Evolutionary conservation across 495 filamentous ascomycete genomes (phyloP), one percentile per base, ranked within the genome.

Genomic region (Penicillium angulare): DNA sequence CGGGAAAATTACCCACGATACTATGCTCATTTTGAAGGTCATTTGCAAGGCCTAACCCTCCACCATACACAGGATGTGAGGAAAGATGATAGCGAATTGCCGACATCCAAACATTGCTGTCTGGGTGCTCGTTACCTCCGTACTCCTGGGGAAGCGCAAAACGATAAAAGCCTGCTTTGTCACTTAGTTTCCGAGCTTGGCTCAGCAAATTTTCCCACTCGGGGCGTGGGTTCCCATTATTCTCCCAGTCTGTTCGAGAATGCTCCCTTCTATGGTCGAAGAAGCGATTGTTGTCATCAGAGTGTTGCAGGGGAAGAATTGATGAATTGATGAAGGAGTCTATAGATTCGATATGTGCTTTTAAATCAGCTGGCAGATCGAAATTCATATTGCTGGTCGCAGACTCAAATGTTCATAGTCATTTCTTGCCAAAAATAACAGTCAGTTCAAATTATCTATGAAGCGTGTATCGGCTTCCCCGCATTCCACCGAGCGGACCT

Each of bases 11-110:
- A 4, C 79, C 79, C 3, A 83, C 72, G 15, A 85, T 68, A 36
- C 66, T 72, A 56, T 82, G 79, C 57, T 84, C 80, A 47, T 76
- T 85, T 54, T 86, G 79, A 32, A 84, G 60, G 60, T 85, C 82
- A 50, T 84, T 84, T 47, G 80, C 79, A 3, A 86, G 64, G 3
- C 80, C 77, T 17, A 85, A 49, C 1, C 79, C 79, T 2, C 67
- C 67, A 9, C 68, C 68, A 43, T 72, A 69, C 5, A 62, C 35
- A 0, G 66, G 52, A 52, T 82, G 75, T 12, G 69, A 69, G 3
- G 80, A 73, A 15, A 86, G 63, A 57, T 85, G 78, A 57, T 78
- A 78, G 9, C 81, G 65, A 29, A 83, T 81, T 1, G 76, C 80
- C 3, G 76, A 72, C 80, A 84, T 84, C 77, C 79, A 83, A 15